Evolutionary conservation across 1,139 yeast genomes (phyloP), one percentile per base, ranked within the genome.

Genomic region (Lodderomyces pseudojiufengensis): DNA sequence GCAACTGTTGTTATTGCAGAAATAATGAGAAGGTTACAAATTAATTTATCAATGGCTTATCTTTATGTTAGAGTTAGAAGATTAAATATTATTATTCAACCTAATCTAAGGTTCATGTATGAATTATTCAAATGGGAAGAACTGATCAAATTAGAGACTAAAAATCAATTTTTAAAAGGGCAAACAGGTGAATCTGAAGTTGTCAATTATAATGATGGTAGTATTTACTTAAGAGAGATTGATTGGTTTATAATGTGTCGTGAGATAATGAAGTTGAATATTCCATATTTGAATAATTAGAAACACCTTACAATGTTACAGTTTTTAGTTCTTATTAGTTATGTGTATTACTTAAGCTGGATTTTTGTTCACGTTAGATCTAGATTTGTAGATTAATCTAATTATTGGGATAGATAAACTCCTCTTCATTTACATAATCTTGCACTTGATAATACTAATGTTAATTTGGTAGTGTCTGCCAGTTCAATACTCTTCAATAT

Each of bases 241-340:
- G 96, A 88, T 52, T 90, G 97, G 97, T 84, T 79, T 53, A 71
- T 84, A n/a, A 65, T 90, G 55, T 86, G 97, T 57, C 74, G 95
- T 31, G 95, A 88, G 50, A 85, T 90, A 42, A 78, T 83, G 52
- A 70, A 73, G 44, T 69, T 90, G 60, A 90, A 90, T 59, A 70
- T 72, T 46, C 84, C 83, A 1, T 81, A 79, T 48, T 47, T 65
- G 38, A 45, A 48, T 33, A 42, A 50, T 29, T 46, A 36, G 32
- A 11, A n/a, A 10, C 14, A n/a, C n/a, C n/a, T n/a, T n/a, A n/a
- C n/a, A n/a, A n/a, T n/a, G n/a, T n/a, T n/a, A n/a, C n/a, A n/a
- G n/a, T n/a, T 18, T 18, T 18, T 18, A 18, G 20, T 18, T 18
- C 5, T 18, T 5, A 18, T 18, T 18, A 18, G 5, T 18, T 18